Evolutionary conservation across 768 basidiomycete genomes (phyloP), one percentile per base, ranked within the genome.

Genomic region (Trametes punicea): DNA sequence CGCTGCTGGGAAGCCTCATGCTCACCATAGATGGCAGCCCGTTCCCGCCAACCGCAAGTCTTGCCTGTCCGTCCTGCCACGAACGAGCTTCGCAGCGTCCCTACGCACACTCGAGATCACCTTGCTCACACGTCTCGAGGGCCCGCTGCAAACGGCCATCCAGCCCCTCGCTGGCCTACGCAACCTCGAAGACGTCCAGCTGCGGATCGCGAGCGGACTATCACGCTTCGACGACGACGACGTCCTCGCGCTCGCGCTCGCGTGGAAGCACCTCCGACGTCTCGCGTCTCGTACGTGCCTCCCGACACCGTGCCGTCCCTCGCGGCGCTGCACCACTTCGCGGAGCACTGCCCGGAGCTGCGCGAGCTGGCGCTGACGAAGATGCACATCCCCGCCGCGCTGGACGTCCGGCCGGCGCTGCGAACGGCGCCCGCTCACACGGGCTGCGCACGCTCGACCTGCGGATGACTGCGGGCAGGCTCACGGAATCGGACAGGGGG

Each of bases 321-420:
- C 40, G 11, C 16, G 2, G 29, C 47, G 30, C 46, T 56, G 20
- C 51, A 34, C 7, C 46, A 59, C 41, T 59, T 59, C 34, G 46
- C 47, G 4, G 20, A 13, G 15, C 41, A 50, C 26, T 59, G 57
- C 33, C 57, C 57, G 15, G 40, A 49, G 9, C 42, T 59, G 51
- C 57, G 34, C 18, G 8, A 33, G 8, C 41, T 56, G 8, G 20
- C 13, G 25, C 40, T 59, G 20, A 44, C 51, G 51, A 54, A 38
- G 41, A 34, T 54, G 47, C 23, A n/a, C 18, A 30, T 51, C 18
- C 36, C 56, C 4, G 16, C 20, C 9, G 5, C 10, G 3, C n/a
- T 34, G 27, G 44, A 45, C 10, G 23, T 36, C 18, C 46, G 4
- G 31, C 9, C 23, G 25, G 7, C 11, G 13, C 9, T n/a, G 2